These are phyloP conservation scores for Vararia minispora DNA, from an alignment of 768 basidiomycete species.

Conservation along the genomic window DNA sequence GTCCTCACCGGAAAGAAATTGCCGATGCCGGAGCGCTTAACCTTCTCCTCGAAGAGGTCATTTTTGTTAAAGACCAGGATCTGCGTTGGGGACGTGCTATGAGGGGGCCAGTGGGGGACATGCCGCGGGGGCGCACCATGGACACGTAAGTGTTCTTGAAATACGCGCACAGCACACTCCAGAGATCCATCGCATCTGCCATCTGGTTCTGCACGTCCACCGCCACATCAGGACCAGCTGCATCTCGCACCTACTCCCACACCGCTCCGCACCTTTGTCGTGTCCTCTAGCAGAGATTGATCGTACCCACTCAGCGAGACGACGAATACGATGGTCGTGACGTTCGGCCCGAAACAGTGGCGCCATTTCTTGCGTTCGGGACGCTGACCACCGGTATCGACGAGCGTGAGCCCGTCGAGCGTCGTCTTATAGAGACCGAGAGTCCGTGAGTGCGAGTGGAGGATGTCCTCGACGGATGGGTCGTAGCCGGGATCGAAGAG, in stretches of 20 bases:
- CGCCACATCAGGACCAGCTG: too few species aligned
- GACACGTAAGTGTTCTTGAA: too few species aligned
- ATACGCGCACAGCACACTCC: too few species aligned
- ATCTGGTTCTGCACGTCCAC: too few species aligned
- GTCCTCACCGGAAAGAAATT: conserved; percentile 15
- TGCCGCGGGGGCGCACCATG: too few species aligned
- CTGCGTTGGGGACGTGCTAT: conserved; percentile 17
- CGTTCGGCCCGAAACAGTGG: conserved; percentile 28
- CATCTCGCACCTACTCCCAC: too few species aligned
- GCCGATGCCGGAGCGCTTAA: conserved; percentile 26
- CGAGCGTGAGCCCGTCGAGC: conserved; percentile 20
- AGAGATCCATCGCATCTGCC: too few species aligned
- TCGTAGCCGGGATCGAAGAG: conserved; percentile 24
- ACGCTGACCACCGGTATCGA: conserved; percentile 31
- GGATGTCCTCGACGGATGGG: conserved; percentile 27
- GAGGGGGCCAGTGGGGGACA: too few species aligned
- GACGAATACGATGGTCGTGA: conserved; percentile 31
- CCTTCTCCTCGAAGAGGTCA: conserved; percentile 29
- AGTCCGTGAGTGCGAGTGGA: conserved; percentile 27
- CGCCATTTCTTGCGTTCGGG: conserved; percentile 28
- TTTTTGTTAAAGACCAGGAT: conserved; percentile 37
- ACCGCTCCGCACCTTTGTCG: too few species aligned
- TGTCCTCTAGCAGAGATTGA: conserved; percentile 32
- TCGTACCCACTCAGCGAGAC: conserved; percentile 32
- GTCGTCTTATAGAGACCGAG: conserved; percentile 23